Evolutionary conservation across 768 basidiomycete species (phyloP), one percentile per base, ranked within the genome.

Genomic region (Grammothele lineata): DNA sequence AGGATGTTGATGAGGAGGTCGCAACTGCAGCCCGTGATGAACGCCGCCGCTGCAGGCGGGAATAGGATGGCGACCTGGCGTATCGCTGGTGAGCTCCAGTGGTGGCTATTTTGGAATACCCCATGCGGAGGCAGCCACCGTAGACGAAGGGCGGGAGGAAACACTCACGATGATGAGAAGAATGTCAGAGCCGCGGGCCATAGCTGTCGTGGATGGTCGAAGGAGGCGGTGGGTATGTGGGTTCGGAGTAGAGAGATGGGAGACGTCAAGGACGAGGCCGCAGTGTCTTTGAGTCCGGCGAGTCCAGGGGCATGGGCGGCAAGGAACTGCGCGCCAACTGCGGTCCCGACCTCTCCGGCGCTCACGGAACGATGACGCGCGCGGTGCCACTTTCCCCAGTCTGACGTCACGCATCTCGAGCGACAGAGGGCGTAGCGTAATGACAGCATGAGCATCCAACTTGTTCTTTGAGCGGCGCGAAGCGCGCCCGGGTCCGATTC

Each of bases 1-100:
- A 74, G 69, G 49, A 93, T 79, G 68, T 87, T 93, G 67, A 93
- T 89, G 57, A 92, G 75, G 38, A 93, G 70, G 70, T 92, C 91
- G 58, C 88, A 91, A 52, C 83, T 79, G 64, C 91, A 94, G 25
- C 91, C 91, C 0, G 86, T 77, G 47, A 92, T 63, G 58, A 92
- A 81, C 3, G 69, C 81, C 0, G 81, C 87, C 0, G 87, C 87
- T 0, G 88, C 89, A 5, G 88, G 87, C 8, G 89, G 88, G 62
- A 90, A 89, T 42, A 90, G 57, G 57, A 90, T 87, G 9, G 87
- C 80, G 46, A 88, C 78, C 86, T 88, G 49, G n/a, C 23, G 22
- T 6, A 12, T 8, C n/a, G n/a, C n/a, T n/a, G n/a, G n/a, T 26
- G 14, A 35, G n/a, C 40, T 25, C 46, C 37, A 49, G 49, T 17